These are phyloP conservation scores for Aspergillus diversus DNA, from an alignment of 495 filamentous ascomycete genomes.

Conservation along the genomic window DNA sequence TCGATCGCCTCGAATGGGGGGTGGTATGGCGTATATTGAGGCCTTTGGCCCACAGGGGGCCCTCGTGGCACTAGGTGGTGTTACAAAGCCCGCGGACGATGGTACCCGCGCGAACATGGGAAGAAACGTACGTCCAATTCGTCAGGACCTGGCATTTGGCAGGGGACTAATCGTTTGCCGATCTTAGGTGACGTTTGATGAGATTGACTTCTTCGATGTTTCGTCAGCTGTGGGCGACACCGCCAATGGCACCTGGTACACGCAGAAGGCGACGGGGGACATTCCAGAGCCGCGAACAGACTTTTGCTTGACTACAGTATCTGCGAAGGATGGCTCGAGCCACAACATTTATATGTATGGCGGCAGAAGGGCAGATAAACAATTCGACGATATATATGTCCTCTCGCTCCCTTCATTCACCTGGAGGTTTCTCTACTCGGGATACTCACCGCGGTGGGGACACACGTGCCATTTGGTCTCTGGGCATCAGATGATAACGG, in stretches of 20 bases:
- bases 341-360: constrained; percentile 77
- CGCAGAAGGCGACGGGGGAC: constrained; percentile 59
- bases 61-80: constrained; percentile 44
- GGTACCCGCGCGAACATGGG: constrained; percentile 17
- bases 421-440: constrained; percentile 57
- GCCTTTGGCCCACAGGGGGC: constrained; percentile 38
- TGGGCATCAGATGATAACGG: constrained; percentile 67
- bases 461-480: constrained; percentile 65
- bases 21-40: constrained; percentile 24
- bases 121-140: constrained; percentile 20
- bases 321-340: constrained; percentile 61
- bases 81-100: constrained; percentile 26
- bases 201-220: constrained; percentile 44
- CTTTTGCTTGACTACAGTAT: constrained; percentile 66
- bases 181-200: constrained; percentile 29
- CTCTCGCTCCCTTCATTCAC: constrained; percentile 73
- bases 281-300: constrained; percentile 56
- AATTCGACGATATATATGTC: constrained; percentile 71
- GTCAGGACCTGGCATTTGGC: neutral
- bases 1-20: constrained; percentile 31
- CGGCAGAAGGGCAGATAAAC: constrained; percentile 57
- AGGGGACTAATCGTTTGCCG: neutral
- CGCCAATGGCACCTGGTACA: constrained; percentile 41
- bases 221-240: constrained; percentile 20
- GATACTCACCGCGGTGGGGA: constrained; percentile 61